Evolutionary conservation across 2,329 filamentous ascomycete species (phyloP), one percentile per base, ranked within the genome.

Genomic region (Elsinoe ampelina): DNA sequence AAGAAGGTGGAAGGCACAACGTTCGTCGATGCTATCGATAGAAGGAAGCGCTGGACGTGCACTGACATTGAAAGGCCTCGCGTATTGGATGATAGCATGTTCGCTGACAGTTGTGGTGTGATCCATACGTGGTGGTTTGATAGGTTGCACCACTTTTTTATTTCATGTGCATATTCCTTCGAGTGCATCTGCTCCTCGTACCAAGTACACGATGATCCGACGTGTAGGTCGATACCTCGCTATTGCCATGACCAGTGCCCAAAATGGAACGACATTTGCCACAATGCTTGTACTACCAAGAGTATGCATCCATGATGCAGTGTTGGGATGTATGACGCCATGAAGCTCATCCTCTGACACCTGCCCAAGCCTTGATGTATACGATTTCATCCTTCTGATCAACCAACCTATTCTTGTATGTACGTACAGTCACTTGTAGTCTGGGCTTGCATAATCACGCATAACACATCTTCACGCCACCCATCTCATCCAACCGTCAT

Each of bases 401-500:
- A 32, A 11, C 13, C 34, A 13, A 36, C 17, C 34, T 26, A n/a
- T 15, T 3, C 12, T 22, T 38, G 48, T 15, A 52, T 38, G 48
- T 15, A 38, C 32, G 4, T 52, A n/a, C 12, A 10, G 17, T 43
- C 52, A 22, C 38, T 55, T 19, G 12, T 20, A 11, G 36, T 8
- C 52, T 42, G 20, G 32, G 36, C 52, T 34, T 42, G 52, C 52
- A 52, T 52, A 42, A 41, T 42, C 39, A 36, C 38, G 34, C 52
- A 30, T 43, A 17, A 35, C n/a, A 36, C 52, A 22, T 36, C 52
- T 35, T 20, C 52, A 19, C 36, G 36, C 52, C 20, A 20, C n/a
- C 2, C 38, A 32, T 15, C 47, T 38, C 30, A 43, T 15, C 5
- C 42, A n/a, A 19, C 39, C 22, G 12, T 26, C 42, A 77, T 72